Evolutionary conservation across 1,139 yeast genomes (phyloP), one percentile per base, ranked within the genome.

Genomic region (Sugiyamaella xylanicola): DNA sequence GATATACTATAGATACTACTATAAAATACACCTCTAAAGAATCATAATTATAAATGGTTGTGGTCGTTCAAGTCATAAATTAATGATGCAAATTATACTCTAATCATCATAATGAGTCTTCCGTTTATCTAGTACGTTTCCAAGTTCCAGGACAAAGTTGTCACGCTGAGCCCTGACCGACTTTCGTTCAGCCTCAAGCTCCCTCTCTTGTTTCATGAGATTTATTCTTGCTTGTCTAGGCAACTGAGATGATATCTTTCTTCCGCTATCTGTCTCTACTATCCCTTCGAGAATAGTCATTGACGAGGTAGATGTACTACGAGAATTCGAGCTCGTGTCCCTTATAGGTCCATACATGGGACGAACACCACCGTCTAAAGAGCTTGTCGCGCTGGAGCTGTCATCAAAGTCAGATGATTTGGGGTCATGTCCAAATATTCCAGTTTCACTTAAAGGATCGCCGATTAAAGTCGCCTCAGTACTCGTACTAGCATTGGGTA

Each of bases 181-280:
- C 20, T 54, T 50, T 21, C 49, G 55, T 41, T 58, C 51, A 21
- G 54, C 57, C 36, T 65, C 64, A 15, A 45, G 54, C 32, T 57
- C 65, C 2, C 69, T 59, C 19, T 58, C 56, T 25, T 61, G 59
- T 39, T 63, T 62, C 64, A 63, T 63, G 11, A 58, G 55, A 29
- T 56, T 44, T 47, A 69, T 68, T 4, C 72, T 60, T 21, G 67
- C 70, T 13, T 62, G 65, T 20, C 72, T 66, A 21, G 64, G 48
- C 44, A 61, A 43, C 19, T 41, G 44, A 8, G 45, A 29, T 20
- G 61, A 54, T 16, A 21, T 39, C 2, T 49, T 47, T 7, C 47
- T 54, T 21, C 42, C 36, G 17, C 36, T 37, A 16, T 61, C 62
- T n/a, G 53, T 59, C 22, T 62, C 64, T 9, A 63, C 63, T 9